phyloP scores from a whole-genome alignment of 2,329 filamentous ascomycete genomes.

The Arthrobotrys conoides region DNA sequence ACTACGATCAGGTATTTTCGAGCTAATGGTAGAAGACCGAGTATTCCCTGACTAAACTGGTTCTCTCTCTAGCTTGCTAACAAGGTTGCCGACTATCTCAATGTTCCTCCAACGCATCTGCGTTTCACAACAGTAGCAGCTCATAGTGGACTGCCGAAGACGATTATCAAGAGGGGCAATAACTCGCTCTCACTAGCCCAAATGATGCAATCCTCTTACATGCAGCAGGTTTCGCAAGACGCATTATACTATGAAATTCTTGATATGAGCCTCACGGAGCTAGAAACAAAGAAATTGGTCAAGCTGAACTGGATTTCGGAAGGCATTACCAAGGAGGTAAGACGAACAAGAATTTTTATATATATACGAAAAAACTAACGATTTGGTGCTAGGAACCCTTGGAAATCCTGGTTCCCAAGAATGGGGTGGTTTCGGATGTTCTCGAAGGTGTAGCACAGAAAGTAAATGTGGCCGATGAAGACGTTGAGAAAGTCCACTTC shows the following conservation, averaged over 20 bases:
- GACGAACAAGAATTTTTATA: slow-evolving; percentile 63
- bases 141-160: slow-evolving; percentile 81
- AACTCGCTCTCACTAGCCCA: slow-evolving; percentile 79
- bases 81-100: slow-evolving; percentile 83
- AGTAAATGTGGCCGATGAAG: slow-evolving; percentile 82
- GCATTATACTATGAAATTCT: slow-evolving; percentile 91
- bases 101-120: slow-evolving; percentile 85
- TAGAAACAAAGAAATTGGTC: slow-evolving; percentile 90
- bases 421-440: slow-evolving; percentile 83
- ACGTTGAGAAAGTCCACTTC: slow-evolving; percentile 79
- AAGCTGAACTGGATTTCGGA: slow-evolving; percentile 89
- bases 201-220: slow-evolving; percentile 83
- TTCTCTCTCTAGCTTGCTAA: slow-evolving; percentile 73
- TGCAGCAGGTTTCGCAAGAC: slow-evolving; percentile 80
- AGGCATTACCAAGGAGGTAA: slow-evolving; percentile 89
- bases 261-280: slow-evolving; percentile 92
- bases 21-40: background rate
- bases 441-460: slow-evolving; percentile 84
- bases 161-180: slow-evolving; percentile 78
- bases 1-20: slow-evolving; percentile 78
- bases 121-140: slow-evolving; percentile 90
- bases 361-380: slow-evolving; percentile 60
- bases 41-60: background rate
- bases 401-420: slow-evolving; percentile 90
- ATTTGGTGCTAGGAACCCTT: slow-evolving; percentile 75